A percentile compares a stretch with the other conserved stretches of the same genome.
phyloP scores from a whole-genome alignment of 2,329 filamentous ascomycete species.

The Ilyonectria robusta region DNA sequence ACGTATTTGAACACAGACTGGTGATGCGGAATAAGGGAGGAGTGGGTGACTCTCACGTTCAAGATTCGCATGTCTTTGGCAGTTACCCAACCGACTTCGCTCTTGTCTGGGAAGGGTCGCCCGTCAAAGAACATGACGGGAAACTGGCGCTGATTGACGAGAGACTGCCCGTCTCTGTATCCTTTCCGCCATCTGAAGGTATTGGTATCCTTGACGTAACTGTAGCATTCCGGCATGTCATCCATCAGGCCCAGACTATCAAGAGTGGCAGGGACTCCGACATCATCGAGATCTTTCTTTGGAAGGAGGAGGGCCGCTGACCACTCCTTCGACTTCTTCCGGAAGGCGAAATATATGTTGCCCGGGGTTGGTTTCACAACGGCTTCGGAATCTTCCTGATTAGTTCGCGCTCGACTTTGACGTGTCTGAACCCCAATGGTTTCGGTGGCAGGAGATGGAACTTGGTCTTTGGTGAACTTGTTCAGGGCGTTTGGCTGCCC shows the following conservation, averaged over 20 bases:
- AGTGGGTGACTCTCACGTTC: not conserved
- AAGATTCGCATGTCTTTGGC: conserved; percentile 5
- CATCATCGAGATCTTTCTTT: not conserved
- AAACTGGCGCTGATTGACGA: conserved; percentile 6
- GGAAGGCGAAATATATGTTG: conserved; percentile 20
- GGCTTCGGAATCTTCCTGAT: not conserved
- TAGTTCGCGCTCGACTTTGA: not conserved
- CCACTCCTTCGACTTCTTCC: conserved; percentile 20
- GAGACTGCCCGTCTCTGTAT: conserved; percentile 5
- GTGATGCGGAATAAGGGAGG: not conserved
- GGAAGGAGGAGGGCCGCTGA: conserved; percentile 20
- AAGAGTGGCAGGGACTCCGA: conserved; percentile 1
- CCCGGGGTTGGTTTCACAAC: not conserved
- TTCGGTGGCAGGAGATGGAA: not conserved
- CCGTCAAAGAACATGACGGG: conserved; percentile 19
- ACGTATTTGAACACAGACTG: not conserved
- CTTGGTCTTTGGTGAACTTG: not conserved
- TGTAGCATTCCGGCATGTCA: conserved; percentile 21
- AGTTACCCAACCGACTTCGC: conserved; percentile 2
- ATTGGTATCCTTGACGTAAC: not conserved
- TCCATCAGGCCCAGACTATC: conserved; percentile 20
- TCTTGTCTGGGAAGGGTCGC: not conserved
- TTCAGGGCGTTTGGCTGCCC: not conserved
- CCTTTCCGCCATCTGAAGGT: not conserved
- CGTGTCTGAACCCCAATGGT: not conserved